A percentile compares a stretch with the other conserved stretches of the same genome.
phyloP scores from a whole-genome alignment of 2,329 filamentous ascomycete species.

The Cryphonectria nitschkei region DNA sequence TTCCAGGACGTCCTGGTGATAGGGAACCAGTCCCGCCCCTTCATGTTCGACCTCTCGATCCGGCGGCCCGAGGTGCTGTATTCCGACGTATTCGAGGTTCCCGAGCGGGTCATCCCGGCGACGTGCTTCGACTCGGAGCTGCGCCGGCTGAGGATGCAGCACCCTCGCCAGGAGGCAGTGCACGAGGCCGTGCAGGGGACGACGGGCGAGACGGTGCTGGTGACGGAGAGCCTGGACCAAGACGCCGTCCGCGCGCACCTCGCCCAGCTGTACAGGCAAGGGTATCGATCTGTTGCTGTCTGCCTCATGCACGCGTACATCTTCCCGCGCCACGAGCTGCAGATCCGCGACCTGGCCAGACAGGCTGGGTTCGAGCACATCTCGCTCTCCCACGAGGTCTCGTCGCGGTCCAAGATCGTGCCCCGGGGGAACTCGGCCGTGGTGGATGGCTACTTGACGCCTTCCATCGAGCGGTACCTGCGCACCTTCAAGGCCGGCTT shows the following conservation, averaged over 20 bases:
- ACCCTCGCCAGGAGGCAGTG: neutral
- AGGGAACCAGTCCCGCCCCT: conserved; percentile 67
- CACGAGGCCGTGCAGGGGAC: conserved; percentile 26
- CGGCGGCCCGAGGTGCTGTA: conserved; percentile 67
- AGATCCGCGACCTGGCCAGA: conserved; percentile 71
- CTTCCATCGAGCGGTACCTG: conserved; percentile 71
- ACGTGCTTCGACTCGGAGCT: conserved; percentile 17
- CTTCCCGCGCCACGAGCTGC: conserved; percentile 44
- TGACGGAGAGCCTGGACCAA: conserved; percentile 34
- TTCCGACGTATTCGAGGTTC: conserved; percentile 60
- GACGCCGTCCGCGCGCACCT: conserved; percentile 28
- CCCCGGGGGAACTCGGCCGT: conserved; percentile 72
- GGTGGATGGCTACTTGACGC: conserved; percentile 74
- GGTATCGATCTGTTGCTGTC: conserved; percentile 41
- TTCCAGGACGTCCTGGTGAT: conserved; percentile 71
- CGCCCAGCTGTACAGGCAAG: conserved; percentile 45
- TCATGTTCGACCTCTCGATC: conserved; percentile 69
- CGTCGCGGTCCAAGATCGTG: conserved; percentile 80
- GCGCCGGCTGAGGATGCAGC: conserved; percentile 9
- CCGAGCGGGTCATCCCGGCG: conserved; percentile 16
- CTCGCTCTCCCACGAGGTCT: conserved; percentile 73
- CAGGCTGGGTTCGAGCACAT: conserved; percentile 81
- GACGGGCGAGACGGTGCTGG: conserved; percentile 36
- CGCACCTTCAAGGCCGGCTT: conserved; percentile 76
- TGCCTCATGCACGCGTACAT: conserved; percentile 40